Base-by-base conservation (phyloP, 768 basidiomycete genomes). In the Russula sp. region DNA sequence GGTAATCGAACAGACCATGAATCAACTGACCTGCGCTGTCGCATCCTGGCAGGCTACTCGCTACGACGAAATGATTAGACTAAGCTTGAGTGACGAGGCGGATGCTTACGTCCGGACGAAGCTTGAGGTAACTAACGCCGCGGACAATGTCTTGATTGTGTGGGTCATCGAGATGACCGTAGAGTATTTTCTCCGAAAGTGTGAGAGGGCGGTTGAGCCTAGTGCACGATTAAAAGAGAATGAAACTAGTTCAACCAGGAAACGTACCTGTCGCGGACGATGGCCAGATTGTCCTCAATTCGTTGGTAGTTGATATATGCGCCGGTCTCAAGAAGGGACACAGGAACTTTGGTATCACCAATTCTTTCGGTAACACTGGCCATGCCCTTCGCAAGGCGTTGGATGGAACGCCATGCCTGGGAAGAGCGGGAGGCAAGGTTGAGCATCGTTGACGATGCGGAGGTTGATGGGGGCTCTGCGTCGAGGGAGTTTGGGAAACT, bases 141-240 rank as follows among this genome's bases (percentile, higher is more conserved):
- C 96, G 89, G 61, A 83, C 83, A 71, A 99, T 90, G 70, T 95
- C 91, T 74, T 94, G 92, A 70, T 85, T 83, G 68, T 87, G 86
- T 57, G 96, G 86, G 76, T 98, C 90, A 75, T 98, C 96, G 68
- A 98, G 82, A 79, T 99, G 97, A 60, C 97, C 97, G 74, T 99
- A 99, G 43, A 98, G 79, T 71, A 97, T 88, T 84, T 98, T 97
- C 76, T 98, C 95, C 61, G 95, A 94, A 68, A 96, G 76, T 16
- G 95, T 97, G 74, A 97, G 76, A 46, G 94, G 94, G 39, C 93
- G 90, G 69, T 87, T 83, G 68, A 97, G 79, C 73, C 94, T 96
- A 61, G 14, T 13, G 22, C 6, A 18, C 38, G 14, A 43, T 64
- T 7, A 60, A 8, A 54, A 34, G 20, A 22, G 61, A 16, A 48